Conservation (phyloP, 1,284 basidiomycete genomes). For the Ceratobasidium sp. region DNA sequence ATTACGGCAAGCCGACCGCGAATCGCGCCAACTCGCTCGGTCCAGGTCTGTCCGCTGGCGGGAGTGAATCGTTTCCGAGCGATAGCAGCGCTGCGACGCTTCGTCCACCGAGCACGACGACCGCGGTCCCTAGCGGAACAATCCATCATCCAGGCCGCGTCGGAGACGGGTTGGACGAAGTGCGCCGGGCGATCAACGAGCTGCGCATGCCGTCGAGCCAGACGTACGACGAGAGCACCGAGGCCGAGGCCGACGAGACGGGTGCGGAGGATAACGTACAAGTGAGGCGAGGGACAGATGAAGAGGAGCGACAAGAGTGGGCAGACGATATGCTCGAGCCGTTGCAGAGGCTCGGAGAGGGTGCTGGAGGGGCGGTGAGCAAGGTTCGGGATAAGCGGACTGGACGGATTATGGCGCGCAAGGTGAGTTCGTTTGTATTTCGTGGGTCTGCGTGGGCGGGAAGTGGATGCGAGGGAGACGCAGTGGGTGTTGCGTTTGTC, state of each 20-base stretch:
- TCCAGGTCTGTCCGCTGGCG: not conserved
- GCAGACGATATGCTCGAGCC: constrained; percentile 81
- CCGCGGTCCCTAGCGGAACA: constrained; percentile 21
- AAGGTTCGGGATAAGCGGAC: constrained; percentile 87
- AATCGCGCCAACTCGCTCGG: not conserved
- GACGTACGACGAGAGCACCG: constrained; percentile 14
- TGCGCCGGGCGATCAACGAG: constrained; percentile 38
- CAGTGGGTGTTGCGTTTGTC: not conserved
- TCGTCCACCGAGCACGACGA: constrained; percentile 32
- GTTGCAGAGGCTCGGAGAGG: constrained; percentile 87
- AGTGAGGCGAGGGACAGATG: not conserved
- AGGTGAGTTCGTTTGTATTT: constrained; percentile 63
- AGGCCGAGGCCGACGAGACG: constrained; percentile 18
- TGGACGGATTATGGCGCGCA: constrained; percentile 88
- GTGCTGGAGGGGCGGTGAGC: constrained; percentile 95
- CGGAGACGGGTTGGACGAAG: constrained; percentile 25
- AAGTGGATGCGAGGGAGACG: not conserved
- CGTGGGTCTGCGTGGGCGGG: too few species aligned
- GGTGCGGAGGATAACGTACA: constrained; percentile 2
- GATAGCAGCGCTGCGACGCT: constrained; percentile 28
- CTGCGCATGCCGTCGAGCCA: constrained; percentile 20
- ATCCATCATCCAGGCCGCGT: not conserved
- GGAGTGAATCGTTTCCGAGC: constrained; percentile 30
- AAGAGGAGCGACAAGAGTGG: constrained; percentile 57
- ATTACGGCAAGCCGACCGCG: constrained; percentile 27